Evolutionary conservation across 2,329 filamentous ascomycete species (phyloP).

Genomic region (Helicocarpus griseus): DNA sequence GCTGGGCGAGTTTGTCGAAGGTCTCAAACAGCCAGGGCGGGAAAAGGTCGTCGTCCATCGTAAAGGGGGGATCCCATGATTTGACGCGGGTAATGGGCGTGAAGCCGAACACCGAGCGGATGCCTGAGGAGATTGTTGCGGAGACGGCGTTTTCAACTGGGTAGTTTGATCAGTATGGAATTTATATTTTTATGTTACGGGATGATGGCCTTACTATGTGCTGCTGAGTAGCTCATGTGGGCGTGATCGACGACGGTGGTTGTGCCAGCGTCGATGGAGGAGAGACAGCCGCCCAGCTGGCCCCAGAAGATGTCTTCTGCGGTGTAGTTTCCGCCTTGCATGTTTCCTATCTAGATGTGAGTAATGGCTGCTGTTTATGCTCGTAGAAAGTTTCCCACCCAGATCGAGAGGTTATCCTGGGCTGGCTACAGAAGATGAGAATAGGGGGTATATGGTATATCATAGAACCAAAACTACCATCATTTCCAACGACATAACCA

Average conservation of each 20-base stretch:
- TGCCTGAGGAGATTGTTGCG: conserved; percentile 20
- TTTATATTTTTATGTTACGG: background rate
- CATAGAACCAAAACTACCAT: background rate
- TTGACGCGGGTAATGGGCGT: conserved; percentile 14
- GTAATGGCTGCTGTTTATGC: background rate
- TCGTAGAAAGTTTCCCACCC: conserved; percentile 25
- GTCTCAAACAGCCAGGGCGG: conserved; percentile 18
- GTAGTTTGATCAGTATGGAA: conserved; percentile 7
- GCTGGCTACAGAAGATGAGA: background rate
- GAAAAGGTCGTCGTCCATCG: conserved; percentile 11
- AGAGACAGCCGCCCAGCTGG: conserved; percentile 17
- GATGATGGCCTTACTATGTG: conserved; percentile 16
- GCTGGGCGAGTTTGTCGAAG: conserved; percentile 12
- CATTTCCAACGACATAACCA: conserved; percentile 17
- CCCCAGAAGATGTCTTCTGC: conserved; percentile 41
- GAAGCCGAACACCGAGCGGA: conserved; percentile 23
- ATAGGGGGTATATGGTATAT: background rate
- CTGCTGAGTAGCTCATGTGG: conserved; percentile 20
- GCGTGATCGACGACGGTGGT: conserved; percentile 25
- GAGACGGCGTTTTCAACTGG: conserved; percentile 13
- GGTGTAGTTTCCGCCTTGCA: conserved; percentile 19
- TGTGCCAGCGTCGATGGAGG: conserved; percentile 17
- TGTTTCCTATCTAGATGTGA: conserved; percentile 10
- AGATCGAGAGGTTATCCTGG: too few relatives aligned
- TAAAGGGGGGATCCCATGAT: conserved; percentile 16